A percentile compares a stretch with the other conserved stretches of the same genome.
Conservation (phyloP, 2,329 filamentous ascomycete genomes). For the Metarhizium sp. region DNA sequence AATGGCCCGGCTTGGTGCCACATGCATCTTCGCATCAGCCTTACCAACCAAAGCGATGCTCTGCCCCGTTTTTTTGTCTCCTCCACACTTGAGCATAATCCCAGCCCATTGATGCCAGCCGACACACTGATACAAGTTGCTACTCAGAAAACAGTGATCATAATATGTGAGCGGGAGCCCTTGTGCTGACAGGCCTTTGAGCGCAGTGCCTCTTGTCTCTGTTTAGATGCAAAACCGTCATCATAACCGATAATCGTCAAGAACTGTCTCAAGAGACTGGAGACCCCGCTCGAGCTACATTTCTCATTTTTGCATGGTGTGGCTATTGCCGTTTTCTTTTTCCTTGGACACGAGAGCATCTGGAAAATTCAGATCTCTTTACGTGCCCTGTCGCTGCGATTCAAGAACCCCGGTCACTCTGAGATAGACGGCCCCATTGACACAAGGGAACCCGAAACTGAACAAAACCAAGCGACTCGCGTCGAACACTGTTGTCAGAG, state of each 20-base stretch:
- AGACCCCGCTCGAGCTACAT: neutral
- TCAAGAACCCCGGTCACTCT: neutral
- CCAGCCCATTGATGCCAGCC: neutral
- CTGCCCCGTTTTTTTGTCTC: neutral
- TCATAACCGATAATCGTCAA: neutral
- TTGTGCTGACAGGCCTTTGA: neutral
- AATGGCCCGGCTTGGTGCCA: neutral
- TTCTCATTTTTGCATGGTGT: neutral
- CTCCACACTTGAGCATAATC: slow-evolving; percentile 1
- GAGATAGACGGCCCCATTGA: neutral
- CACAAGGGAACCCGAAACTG: neutral
- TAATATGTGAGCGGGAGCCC: neutral
- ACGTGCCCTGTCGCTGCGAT: neutral
- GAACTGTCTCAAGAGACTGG: neutral
- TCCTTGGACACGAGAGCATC: neutral
- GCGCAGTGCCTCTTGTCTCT: neutral
- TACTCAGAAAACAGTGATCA: neutral
- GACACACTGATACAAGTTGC: neutral
- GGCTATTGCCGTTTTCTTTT: neutral
- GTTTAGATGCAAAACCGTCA: neutral
- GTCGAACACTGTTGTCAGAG: neutral
- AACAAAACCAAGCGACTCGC: neutral
- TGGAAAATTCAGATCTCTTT: neutral
- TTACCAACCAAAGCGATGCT: neutral
- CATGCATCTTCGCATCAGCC: slow-evolving; percentile 1